Conservation (phyloP, 371 early-diverging fungal species). For the Smittium culicis region DNA sequence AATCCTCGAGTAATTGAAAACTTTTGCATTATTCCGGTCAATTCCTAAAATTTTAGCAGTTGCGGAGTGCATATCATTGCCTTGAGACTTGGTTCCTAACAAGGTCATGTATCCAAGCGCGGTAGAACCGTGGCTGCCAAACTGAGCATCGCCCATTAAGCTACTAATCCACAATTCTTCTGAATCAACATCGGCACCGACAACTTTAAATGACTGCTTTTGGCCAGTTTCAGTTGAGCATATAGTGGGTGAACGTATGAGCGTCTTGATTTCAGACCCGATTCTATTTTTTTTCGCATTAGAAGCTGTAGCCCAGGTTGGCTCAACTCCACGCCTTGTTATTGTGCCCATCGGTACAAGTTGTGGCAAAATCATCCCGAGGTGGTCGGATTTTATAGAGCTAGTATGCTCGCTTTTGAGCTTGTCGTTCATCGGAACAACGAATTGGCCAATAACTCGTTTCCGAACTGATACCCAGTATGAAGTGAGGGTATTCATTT, state of each 20-base stretch:
- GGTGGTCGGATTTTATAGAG: constrained; percentile 1
- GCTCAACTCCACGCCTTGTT: constrained; percentile 88
- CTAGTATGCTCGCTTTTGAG: constrained; percentile 10
- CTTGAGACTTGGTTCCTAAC: constrained; percentile 78
- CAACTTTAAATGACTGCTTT: constrained; percentile 32
- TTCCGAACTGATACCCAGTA: constrained; percentile 88
- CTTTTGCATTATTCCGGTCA: constrained; percentile 78
- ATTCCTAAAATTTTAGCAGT: constrained; percentile 82
- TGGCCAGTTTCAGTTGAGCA: constrained; percentile 33
- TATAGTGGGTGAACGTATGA: constrained; percentile 66
- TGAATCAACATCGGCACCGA: constrained; percentile 95
- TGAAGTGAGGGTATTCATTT: constrained; percentile 61
- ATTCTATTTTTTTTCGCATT: constrained; percentile 82
- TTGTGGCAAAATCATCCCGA: constrained; percentile 84
- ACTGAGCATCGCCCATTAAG: constrained; percentile 87
- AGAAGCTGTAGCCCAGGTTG: constrained; percentile 91
- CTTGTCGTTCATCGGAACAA: constrained; percentile 49
- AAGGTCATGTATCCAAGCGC: constrained; percentile 96
- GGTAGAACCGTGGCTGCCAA: constrained; percentile 82
- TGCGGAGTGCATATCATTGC: constrained; percentile 87
- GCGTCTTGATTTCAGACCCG: constrained; percentile 87
- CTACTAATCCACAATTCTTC: constrained; percentile 96
- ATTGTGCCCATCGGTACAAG: constrained; percentile 90
- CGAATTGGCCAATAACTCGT: constrained; percentile 71
- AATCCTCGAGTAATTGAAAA: constrained; percentile 92